Base-by-base conservation (phyloP, 2,329 filamentous ascomycete genomes). In the Venturia aucupariae region DNA sequence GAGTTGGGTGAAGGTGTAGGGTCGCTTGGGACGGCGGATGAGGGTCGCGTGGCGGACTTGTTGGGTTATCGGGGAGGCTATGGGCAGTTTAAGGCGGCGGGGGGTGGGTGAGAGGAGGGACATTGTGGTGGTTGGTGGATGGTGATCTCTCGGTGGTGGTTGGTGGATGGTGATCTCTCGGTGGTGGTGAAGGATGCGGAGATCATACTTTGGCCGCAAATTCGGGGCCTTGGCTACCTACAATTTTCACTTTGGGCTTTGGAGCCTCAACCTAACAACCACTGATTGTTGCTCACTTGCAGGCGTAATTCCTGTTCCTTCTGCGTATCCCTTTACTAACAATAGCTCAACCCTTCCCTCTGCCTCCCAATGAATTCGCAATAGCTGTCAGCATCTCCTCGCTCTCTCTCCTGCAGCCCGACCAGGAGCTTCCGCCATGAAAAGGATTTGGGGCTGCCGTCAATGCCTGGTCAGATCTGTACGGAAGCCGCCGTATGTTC, bases 1-100 rank as follows among this genome's bases (percentile, higher is more conserved):
- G 66, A 99, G 84, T 78, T 99, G 94, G n/a, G 93, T 97, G 82
- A 97, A 97, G 69, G 88, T 90, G 82, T 97, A 97, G 51, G 94
- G 93, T 6, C 92, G 86, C 72, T 92, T 89, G n/a, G 92, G 92
- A 19, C 94, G 90, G 67, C 84, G 84, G 73, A 97, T 85, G 68
- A 96, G 89, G 30, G 90, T 92, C 62, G 94, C 94, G 44, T 66
- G 65, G 66, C 92, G 88, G 73, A 86, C 81, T 79, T 92, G 89
- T 54, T 63, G 64, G 10, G 11, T 6, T 61, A 70, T 68, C 61
- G 61, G 64, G 22, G 60, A 19, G 30, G 19, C 13, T 19, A 15
- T 6, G 17, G 51, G 62, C 27, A 57, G 19, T 8, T 19, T n/a
- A 6, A 44, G 30, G 10, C 59, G 59, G 32, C 59, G 59, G 17